Evolutionary conservation across 805 yeast genomes (phyloP), one percentile per base, ranked within the genome.

Genomic region (Nakazawaea wickerhamii): DNA sequence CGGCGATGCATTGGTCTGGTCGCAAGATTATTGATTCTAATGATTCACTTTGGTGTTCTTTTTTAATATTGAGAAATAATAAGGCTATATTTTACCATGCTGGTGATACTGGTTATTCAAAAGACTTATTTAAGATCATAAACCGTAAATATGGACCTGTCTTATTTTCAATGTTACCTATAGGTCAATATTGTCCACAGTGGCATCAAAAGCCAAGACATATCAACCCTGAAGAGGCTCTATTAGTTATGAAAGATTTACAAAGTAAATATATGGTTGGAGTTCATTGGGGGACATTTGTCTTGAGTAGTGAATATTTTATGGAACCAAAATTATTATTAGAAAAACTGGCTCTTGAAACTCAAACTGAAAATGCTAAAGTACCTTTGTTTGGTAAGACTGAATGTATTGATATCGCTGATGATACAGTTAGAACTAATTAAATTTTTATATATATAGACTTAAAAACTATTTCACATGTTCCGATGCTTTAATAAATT

Each of bases 1-100:
- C 98, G 0, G 88, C 97, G 0, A 83, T 84, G 95, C 98, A 91
- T 61, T 91, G 98, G 98, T 84, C 95, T 1, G 98, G 98, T 0
- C 64, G 96, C 28, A 73, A 75, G 26, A 60, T 90, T n/a, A 55
- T 79, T 15, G 98, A 91, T 58, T 75, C 95, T 2, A 91, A 91
- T 60, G 64, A 67, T 19, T 75, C 95, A 0, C 64, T 91, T 40
- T 91, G 98, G 98, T 86, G 95, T 53, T 87, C 96, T 0, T 91
- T 82, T 54, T 55, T 91, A 50, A 58, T 91, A 8, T 66, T 79
- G 40, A 74, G 78, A 45, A 75, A 85, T 49, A 81, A 79, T 0
- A 68, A 76, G 50, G 85, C 96, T 0, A 55, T 89, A 1, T 65
- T 90, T 34, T 91, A 80, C 67, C 98, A 91, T 60, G 95, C 91